Base-by-base conservation (phyloP, 345 rosid species). In the Balakata baccata region DNA sequence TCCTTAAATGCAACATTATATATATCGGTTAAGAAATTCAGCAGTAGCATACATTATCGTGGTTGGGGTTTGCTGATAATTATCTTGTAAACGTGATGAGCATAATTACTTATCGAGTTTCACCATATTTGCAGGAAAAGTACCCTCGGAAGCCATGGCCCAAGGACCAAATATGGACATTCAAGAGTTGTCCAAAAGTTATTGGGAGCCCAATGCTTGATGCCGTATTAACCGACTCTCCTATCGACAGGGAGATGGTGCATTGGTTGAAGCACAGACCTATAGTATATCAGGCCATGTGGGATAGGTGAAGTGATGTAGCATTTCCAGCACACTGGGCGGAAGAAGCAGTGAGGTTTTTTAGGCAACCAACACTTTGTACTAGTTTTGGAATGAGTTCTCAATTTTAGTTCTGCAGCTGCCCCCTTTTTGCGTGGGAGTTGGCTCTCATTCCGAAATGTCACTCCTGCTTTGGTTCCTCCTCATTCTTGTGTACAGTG, bases 161-260 rank as follows among this genome's bases (percentile, higher is more conserved):
- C 7, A 89, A 87, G 85, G 97, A 95, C 74, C 89, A 87, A 71
- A 92, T 92, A 81, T 95, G 99, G 99, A 83, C 89, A 23, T 95
- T 93, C 78, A 91, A 88, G 81, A 77, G 74, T 57, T 29, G 69
- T 17, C 89, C 88, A 0, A 80, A 84, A 74, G 83, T 92, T 43
- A 78, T 87, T 39, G 99, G 98, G 61, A 93, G 98, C 85, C 99
- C 99, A 12, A 95, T 92, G 99, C 85, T 95, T 2, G 98, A 95
- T 67, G 83, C 93, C 0, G 88, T 87, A n/a, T 62, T 93, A 54
- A 83, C 76, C 56, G 82, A 80, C 68, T 49, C 87, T 38, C 53
- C 84, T 17, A 66, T 93, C 63, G 97, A 95, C 78, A 86, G 87
- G 84, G 99, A 95, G 61, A 81, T 95, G 87, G 71, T 93, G 74